These are phyloP conservation scores for Hortiboletus flavorubellus DNA, from an alignment of 768 basidiomycete genomes.

Conservation along the genomic window DNA sequence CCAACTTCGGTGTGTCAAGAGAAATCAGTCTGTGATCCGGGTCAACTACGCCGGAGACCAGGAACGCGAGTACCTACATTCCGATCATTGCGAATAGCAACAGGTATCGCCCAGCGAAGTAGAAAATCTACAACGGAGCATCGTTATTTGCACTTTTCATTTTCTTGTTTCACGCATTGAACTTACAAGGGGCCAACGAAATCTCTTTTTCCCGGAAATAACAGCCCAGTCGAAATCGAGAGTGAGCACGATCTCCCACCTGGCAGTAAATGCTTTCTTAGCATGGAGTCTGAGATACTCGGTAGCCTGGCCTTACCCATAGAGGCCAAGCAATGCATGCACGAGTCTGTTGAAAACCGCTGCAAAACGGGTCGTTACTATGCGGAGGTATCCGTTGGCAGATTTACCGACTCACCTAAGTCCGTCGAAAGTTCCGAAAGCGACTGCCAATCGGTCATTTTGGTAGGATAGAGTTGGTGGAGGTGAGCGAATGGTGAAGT, in stretches of 20 bases:
- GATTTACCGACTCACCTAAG: constrained; percentile 28
- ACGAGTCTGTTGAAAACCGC: constrained; percentile 40
- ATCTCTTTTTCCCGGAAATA: constrained; percentile 39
- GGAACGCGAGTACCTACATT: constrained; percentile 33
- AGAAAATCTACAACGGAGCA: constrained; percentile 36
- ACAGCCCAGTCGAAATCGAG: constrained; percentile 42
- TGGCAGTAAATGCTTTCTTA: constrained; percentile 10
- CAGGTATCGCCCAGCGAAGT: constrained; percentile 44
- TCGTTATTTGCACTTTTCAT: not conserved
- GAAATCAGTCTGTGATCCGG: constrained; percentile 28
- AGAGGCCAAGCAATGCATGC: constrained; percentile 43
- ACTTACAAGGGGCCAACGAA: constrained; percentile 49
- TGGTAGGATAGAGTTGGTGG: not conserved
- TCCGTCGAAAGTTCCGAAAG: constrained; percentile 35
- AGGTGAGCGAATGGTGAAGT: not conserved
- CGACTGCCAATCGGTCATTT: constrained; percentile 43
- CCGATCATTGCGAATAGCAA: constrained; percentile 45
- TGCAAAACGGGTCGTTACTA: constrained; percentile 12
- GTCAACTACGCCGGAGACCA: not conserved
- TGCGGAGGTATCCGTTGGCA: not conserved
- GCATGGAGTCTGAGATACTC: not conserved
- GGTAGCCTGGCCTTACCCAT: constrained; percentile 35
- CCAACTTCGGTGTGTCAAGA: constrained; percentile 33
- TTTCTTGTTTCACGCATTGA: not conserved
- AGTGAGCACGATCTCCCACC: constrained; percentile 45